These are phyloP conservation scores for Inga laurina DNA, from an alignment of 306 rosid genomes.

Conservation along the genomic window DNA sequence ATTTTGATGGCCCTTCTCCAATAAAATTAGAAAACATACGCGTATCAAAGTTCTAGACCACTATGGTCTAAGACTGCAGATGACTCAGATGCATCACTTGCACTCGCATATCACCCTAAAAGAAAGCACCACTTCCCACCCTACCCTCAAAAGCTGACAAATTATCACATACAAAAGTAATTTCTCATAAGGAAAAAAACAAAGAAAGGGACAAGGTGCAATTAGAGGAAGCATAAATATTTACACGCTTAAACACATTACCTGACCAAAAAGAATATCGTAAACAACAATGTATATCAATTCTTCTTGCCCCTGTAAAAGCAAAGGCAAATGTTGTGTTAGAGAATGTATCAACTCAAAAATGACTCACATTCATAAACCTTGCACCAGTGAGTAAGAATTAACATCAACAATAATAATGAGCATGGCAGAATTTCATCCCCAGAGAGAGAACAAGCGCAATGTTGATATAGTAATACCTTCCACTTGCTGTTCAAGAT, in stretches of 20 bases:
- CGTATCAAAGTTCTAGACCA: background rate
- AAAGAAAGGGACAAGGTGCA: background rate
- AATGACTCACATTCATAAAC: background rate
- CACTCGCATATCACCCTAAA: background rate
- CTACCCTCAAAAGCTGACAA: background rate
- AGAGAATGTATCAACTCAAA: background rate
- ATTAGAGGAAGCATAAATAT: background rate
- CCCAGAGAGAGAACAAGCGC: background rate
- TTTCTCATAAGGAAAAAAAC: background rate
- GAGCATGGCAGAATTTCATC: background rate
- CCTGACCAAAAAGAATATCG: constrained; percentile 94
- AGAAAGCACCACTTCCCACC: background rate
- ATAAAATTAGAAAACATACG: background rate
- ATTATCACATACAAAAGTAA: background rate
- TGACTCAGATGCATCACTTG: background rate
- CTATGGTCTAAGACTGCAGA: background rate
- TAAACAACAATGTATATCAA: constrained; percentile 70
- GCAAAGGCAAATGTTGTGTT: background rate
- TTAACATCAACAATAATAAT: background rate
- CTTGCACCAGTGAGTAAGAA: background rate
- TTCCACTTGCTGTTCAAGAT: constrained; percentile 75
- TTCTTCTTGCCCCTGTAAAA: constrained; percentile 70
- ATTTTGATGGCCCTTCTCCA: background rate
- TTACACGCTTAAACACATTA: constrained; percentile 11
- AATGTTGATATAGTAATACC: constrained; percentile 42